Evolutionary conservation across 73 alveolate genomes (phyloP).

Genomic region (Blepharisma japonicum): DNA sequence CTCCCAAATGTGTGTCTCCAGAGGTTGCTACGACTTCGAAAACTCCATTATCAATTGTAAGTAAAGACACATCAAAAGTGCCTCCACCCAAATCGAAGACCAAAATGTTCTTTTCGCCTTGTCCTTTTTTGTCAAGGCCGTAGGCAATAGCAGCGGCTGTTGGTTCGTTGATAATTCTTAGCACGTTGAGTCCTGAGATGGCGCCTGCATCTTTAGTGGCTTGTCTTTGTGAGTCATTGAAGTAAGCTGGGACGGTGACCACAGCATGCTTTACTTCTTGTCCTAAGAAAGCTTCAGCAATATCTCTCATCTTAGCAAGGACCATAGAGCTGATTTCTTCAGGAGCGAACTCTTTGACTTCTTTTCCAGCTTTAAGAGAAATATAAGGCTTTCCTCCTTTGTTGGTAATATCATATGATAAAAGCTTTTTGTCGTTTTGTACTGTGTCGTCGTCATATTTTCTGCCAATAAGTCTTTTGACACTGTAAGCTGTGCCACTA

Average conservation of each 20-base stretch:
- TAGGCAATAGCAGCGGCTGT: conserved; percentile 99
- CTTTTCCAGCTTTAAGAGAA: conserved; percentile 56
- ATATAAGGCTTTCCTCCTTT: conserved; percentile 94
- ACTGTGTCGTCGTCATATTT: conserved; percentile 37
- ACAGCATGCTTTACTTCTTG: conserved; percentile 94
- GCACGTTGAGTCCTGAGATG: conserved; percentile 95
- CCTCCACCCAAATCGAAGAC: conserved; percentile 97
- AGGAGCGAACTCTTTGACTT: conserved; percentile 71
- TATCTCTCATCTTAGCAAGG: conserved; percentile 77
- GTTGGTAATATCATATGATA: conserved; percentile 87
- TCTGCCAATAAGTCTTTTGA: conserved; percentile 79
- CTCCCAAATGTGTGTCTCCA: conserved; percentile 99
- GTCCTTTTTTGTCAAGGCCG: conserved; percentile 92
- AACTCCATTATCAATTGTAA: conserved; percentile 95
- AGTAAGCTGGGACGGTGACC: conserved; percentile 96
- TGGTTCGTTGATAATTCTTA: conserved; percentile 97
- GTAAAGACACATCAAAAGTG: conserved; percentile 96
- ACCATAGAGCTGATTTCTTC: conserved; percentile 93
- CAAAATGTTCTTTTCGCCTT: conserved; percentile 83
- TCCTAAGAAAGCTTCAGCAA: conserved; percentile 74
- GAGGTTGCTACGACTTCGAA: conserved; percentile 96
- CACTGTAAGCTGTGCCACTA: conserved; percentile 74
- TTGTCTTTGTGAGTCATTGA: conserved; percentile 93
- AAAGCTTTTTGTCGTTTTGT: conserved; percentile 81
- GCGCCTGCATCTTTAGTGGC: conserved; percentile 99